phyloP scores from a whole-genome alignment of 176 grass and related monocot genomes.

The Raddia distichophylla region DNA sequence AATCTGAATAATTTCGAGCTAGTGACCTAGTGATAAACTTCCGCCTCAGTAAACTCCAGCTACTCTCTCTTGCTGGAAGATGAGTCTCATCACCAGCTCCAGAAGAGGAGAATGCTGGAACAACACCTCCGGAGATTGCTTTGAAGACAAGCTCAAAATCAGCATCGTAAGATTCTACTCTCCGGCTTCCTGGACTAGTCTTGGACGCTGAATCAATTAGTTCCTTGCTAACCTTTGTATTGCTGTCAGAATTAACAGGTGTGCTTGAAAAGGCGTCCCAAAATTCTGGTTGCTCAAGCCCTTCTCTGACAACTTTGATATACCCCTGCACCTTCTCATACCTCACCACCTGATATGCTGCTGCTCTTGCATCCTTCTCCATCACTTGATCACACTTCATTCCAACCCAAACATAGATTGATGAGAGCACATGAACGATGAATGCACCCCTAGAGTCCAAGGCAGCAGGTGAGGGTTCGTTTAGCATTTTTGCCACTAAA shows the following conservation, averaged over 20 bases:
- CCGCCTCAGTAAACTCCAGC: constrained; percentile 76
- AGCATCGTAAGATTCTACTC: constrained; percentile 72
- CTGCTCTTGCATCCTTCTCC: constrained; percentile 87
- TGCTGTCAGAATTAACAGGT: constrained; percentile 55
- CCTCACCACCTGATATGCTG: constrained; percentile 89
- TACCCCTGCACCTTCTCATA: constrained; percentile 95
- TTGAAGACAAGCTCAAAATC: constrained; percentile 90
- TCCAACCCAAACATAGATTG: constrained; percentile 96
- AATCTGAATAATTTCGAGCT: constrained; percentile 69
- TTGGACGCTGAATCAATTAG: constrained; percentile 58
- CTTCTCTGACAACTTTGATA: constrained; percentile 75
- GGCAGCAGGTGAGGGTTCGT: constrained; percentile 66
- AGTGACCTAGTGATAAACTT: constrained; percentile 67
- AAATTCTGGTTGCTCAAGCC: constrained; percentile 75
- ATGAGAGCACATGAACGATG: constrained; percentile 83
- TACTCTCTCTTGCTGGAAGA: constrained; percentile 90
- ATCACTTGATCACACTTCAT: constrained; percentile 74
- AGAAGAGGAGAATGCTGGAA: constrained; percentile 84
- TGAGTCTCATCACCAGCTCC: constrained; percentile 69
- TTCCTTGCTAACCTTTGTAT: constrained; percentile 57
- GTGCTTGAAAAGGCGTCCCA: constrained; percentile 85
- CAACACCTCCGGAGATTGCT: constrained; percentile 80
- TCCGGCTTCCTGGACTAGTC: constrained; percentile 54
- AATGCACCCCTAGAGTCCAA: constrained; percentile 95
- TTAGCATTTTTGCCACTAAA: constrained; percentile 94